These are phyloP conservation scores for Trichosanthes cucumerina DNA, from an alignment of 306 rosid species.

Conservation along the genomic window DNA sequence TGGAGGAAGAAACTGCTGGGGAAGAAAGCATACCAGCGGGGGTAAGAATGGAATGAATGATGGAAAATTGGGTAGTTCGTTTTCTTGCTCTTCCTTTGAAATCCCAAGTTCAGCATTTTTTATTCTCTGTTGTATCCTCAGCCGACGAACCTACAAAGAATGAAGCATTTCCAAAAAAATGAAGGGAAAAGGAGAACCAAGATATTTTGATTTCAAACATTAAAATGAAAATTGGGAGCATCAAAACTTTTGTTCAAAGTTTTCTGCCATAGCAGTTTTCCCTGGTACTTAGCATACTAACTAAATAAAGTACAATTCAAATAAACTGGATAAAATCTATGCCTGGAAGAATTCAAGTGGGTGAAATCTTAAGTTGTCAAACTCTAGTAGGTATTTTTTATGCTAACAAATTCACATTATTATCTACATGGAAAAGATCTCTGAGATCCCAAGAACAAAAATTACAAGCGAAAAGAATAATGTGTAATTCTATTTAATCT, in stretches of 20 bases:
- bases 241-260: background rate
- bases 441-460: background rate
- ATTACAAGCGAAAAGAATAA: background rate
- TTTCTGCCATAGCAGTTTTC: background rate
- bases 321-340: background rate
- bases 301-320: background rate
- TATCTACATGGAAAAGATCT: background rate
- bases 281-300: background rate
- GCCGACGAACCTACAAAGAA: constrained; percentile 75
- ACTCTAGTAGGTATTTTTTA: background rate
- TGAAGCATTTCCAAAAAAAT: background rate
- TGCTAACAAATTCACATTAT: background rate
- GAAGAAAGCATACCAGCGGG: constrained; percentile 60
- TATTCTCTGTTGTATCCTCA: constrained; percentile 85
- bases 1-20: background rate
- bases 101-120: constrained; percentile 69
- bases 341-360: constrained; percentile 1
- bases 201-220: background rate
- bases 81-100: constrained; percentile 53
- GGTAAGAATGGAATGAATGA: constrained; percentile 98
- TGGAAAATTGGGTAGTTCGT: constrained; percentile 86
- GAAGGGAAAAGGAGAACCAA: background rate
- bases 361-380: background rate
- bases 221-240: background rate
- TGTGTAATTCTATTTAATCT: background rate